phyloP scores from a whole-genome alignment of 208 protist genomes.

The Leishmania martiniquensis region DNA sequence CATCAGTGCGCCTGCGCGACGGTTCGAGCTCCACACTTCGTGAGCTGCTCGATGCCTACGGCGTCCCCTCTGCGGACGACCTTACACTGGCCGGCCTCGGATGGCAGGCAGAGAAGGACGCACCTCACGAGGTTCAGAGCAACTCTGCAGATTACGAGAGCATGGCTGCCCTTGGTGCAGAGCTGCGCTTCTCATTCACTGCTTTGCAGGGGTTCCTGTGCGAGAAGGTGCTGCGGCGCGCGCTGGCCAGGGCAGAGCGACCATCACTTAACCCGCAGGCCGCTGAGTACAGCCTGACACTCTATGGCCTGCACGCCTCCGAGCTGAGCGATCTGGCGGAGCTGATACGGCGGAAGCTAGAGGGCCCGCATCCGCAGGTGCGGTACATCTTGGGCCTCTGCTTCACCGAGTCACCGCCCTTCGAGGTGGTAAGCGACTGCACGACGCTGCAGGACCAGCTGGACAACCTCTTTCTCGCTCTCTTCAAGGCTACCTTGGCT shows the following conservation, averaged over 20 bases:
- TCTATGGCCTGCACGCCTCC: conserved; percentile 70
- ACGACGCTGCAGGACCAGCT: conserved; percentile 95
- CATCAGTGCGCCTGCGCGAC: conserved; percentile 50
- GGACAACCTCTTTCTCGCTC: conserved; percentile 96
- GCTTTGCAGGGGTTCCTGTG: conserved; percentile 60
- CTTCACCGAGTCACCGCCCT: conserved; percentile 68
- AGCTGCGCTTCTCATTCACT: conserved; percentile 85
- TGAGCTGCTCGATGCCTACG: conserved; percentile 71
- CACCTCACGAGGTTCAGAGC: conserved; percentile 16
- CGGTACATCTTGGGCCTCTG: conserved; percentile 96
- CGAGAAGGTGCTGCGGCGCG: conserved; percentile 53
- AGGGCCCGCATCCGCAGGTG: conserved; percentile 82
- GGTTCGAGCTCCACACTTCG: conserved; percentile 70
- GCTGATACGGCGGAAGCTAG: conserved; percentile 44
- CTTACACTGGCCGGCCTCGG: conserved; percentile 87
- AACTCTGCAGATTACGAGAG: conserved; percentile 41
- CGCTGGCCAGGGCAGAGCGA: conserved; percentile 60
- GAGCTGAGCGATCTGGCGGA: conserved; percentile 74
- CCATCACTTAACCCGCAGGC: conserved; percentile 53
- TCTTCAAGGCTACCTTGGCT: conserved; percentile 96
- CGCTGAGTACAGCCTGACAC: conserved; percentile 82
- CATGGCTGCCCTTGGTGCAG: conserved; percentile 52
- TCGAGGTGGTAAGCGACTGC: conserved; percentile 42
- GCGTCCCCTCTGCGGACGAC: conserved; percentile 54
- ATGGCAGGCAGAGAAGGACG: conserved; percentile 63